Base-by-base conservation (phyloP, 768 basidiomycete species). In the Mycena rosella region DNA sequence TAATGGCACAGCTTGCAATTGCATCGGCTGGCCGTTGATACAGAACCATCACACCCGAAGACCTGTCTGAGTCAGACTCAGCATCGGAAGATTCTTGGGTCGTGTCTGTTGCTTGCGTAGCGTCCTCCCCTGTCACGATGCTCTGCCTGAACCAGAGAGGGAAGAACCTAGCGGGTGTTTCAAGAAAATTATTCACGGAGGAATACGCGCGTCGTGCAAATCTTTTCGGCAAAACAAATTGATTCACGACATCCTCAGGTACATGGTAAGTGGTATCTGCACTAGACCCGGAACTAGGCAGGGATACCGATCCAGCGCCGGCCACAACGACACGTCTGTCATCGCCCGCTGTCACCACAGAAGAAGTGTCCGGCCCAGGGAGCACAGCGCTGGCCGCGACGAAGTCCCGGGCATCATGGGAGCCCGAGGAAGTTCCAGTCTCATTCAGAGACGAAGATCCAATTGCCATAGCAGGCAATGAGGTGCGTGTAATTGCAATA, bases 131-230 rank as follows among this genome's bases (percentile, higher is more conserved):
- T 38, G n/a, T 54, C 32, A 9, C 53, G 13, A 54, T 54, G 53
- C 53, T 54, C 53, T 54, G 53, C 53, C 53, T 36, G 53, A 54
- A 54, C 53, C 53, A 54, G 53, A 54, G 34, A 38, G 53, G 34
- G 34, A 54, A 54, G 7, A 54, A 36, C 30, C 34, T 53, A 24
- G 52, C 20, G n/a, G 52, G 36, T 3, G 29, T 51, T 51, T 36
- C 34, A 11, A 11, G 7, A 53, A 9, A 20, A 22, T 34, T 36
- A 53, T 36, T 53, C 52, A 14, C 52, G 52, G 20, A 53, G 4
- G 6, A 2, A 34, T 2, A 10, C 3, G 52, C 14, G 32, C 10
- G 52, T 36, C 32, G 52, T n/a, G 32, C 52, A 53, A 53, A 53
- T 53, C n/a, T 34, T 36, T 53, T 34, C 1, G 18, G 52, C 32